Evolutionary conservation across 108 stramenopile genomes (phyloP).

Genomic region (Epithemia pelagica): DNA sequence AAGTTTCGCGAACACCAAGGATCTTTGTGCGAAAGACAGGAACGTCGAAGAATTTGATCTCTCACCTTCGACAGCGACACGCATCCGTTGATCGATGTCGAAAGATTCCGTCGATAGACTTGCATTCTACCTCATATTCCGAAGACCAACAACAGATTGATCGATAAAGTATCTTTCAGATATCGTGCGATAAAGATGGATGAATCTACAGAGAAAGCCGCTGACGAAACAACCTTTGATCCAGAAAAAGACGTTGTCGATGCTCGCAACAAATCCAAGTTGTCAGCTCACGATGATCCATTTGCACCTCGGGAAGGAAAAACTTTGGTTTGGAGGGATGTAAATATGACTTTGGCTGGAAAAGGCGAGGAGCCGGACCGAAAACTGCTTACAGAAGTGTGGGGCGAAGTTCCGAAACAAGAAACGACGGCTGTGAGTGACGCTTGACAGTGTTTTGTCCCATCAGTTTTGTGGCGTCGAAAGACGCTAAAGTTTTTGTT

Average conservation of each 20-base stretch:
- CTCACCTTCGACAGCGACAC: too few relatives aligned
- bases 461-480: neutral
- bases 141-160: too few relatives aligned
- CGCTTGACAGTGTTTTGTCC: too few relatives aligned
- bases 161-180: too few relatives aligned
- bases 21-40: too few relatives aligned
- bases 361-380: constrained; percentile 17
- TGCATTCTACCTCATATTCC: too few relatives aligned
- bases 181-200: too few relatives aligned
- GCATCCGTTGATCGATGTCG: too few relatives aligned
- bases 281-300: constrained; percentile 28
- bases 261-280: neutral
- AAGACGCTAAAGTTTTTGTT: neutral
- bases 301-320: constrained; percentile 61
- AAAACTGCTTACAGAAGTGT: constrained; percentile 47
- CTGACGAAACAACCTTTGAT: neutral
- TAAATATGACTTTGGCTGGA: constrained; percentile 59
- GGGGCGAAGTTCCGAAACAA: constrained; percentile 61
- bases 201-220: neutral
- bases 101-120: too few relatives aligned
- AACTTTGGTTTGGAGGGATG: constrained; percentile 46
- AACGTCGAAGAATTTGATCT: too few relatives aligned
- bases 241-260: neutral
- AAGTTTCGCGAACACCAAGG: too few relatives aligned
- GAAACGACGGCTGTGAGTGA: constrained; percentile 44